Conservation (phyloP, 352 stramenopile species). For the Thraustochytrium sp. region DNA sequence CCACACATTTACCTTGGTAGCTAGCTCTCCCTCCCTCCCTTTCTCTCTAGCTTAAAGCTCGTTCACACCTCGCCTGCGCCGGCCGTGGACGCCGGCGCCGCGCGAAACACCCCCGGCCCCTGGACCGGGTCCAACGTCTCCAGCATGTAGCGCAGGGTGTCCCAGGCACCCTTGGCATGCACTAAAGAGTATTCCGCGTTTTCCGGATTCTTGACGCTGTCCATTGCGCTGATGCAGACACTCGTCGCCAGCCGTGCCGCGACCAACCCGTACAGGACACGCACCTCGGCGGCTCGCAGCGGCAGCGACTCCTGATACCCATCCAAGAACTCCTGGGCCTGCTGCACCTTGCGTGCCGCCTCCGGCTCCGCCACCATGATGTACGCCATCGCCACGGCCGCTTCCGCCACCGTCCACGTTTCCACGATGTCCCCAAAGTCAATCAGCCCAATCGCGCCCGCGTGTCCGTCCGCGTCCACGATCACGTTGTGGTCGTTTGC, state of each 20-base stretch:
- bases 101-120: not conserved
- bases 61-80: too few species aligned
- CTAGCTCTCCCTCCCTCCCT: not conserved
- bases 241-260: not conserved
- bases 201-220: not conserved
- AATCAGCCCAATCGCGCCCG: slow-evolving; percentile 44
- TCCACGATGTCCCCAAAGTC: slow-evolving; percentile 51
- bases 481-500: slow-evolving; percentile 30
- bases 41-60: too few species aligned
- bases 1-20: not conserved
- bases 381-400: slow-evolving; percentile 51
- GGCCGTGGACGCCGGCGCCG: not conserved
- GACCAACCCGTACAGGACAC: not conserved
- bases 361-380: slow-evolving; percentile 45
- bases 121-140: not conserved
- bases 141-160: not conserved
- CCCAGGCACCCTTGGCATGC: slow-evolving; percentile 14
- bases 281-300: not conserved
- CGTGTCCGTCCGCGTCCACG: not conserved
- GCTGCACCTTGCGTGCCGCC: not conserved
- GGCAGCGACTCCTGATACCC: not conserved
- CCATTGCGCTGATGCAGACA: slow-evolving; percentile 10
- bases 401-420: slow-evolving; percentile 47
- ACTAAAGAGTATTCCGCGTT: slow-evolving; percentile 36
- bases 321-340: not conserved